Percentiles rank a stretch among this genome's conserved stretches.
Conservation (phyloP, 768 basidiomycete species). For the Mycena leptocephala region DNA sequence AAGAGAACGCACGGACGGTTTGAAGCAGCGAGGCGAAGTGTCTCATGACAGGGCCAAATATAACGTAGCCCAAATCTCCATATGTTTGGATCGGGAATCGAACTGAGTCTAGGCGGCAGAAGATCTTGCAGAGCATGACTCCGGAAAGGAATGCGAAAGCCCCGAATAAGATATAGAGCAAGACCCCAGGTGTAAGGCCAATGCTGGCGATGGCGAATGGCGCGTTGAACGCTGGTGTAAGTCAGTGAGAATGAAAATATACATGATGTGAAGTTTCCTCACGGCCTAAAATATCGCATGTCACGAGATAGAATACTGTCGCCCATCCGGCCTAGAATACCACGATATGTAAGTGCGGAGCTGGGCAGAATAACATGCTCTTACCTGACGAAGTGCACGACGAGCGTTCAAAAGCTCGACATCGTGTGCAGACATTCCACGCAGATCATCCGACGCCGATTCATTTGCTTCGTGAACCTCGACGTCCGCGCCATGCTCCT, state of each 20-base stretch:
- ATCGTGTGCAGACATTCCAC: constrained; percentile 18
- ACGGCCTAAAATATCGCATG: constrained; percentile 11
- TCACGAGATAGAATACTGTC: constrained; percentile 22
- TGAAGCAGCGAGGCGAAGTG: constrained; percentile 17
- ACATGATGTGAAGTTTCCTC: constrained; percentile 12
- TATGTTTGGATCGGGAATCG: constrained; percentile 16
- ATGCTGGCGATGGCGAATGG: constrained; percentile 21
- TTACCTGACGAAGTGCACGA: constrained; percentile 14
- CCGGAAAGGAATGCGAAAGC: constrained; percentile 18
- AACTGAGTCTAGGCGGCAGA: constrained; percentile 16
- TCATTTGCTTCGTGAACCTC: constrained; percentile 7
- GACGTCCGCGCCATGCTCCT: constrained; percentile 5
- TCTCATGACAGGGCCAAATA: constrained; percentile 11
- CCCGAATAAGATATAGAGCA: constrained; percentile 18
- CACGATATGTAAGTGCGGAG: not conserved
- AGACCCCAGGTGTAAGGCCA: constrained; percentile 11
- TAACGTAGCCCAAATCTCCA: constrained; percentile 16
- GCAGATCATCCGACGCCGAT: constrained; percentile 9
- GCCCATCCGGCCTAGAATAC: constrained; percentile 18
- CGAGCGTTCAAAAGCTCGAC: constrained; percentile 19
- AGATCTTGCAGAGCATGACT: constrained; percentile 18
- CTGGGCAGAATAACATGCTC: constrained; percentile 9
- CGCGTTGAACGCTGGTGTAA: constrained; percentile 24
- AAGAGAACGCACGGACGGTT: constrained; percentile 15
- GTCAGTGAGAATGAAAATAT: not conserved